Percentiles rank a stretch among this genome's conserved stretches.
Evolutionary conservation across 2,329 filamentous ascomycete genomes (phyloP).

Genomic region (Pezicula neosporulosa): DNA sequence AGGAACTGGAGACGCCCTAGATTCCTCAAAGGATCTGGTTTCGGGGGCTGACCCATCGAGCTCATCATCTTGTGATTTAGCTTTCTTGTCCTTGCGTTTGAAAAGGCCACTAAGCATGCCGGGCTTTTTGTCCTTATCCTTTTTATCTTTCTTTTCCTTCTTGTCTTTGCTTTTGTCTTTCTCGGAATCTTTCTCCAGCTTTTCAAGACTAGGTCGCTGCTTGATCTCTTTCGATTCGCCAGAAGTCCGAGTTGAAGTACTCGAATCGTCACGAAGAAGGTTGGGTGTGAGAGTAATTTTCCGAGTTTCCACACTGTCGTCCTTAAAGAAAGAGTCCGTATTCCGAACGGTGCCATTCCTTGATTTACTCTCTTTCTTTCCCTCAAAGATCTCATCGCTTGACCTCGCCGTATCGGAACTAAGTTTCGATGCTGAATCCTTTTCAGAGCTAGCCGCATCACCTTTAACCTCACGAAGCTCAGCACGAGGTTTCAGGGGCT

Average conservation of each 20-base stretch:
- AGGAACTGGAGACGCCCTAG: constrained; percentile 23
- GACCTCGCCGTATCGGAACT: constrained; percentile 39
- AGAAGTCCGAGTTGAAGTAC: constrained; percentile 33
- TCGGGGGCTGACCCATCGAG: constrained; percentile 27
- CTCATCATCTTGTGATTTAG: constrained; percentile 50
- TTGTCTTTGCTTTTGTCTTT: constrained; percentile 68
- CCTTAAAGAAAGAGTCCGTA: constrained; percentile 96
- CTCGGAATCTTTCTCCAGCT: constrained; percentile 64
- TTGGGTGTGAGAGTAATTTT: constrained; percentile 97
- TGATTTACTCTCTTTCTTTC: constrained; percentile 58
- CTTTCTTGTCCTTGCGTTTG: constrained; percentile 37
- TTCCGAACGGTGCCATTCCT: constrained; percentile 85
- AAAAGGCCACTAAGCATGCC: constrained; percentile 64
- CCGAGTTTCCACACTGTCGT: constrained; percentile 90
- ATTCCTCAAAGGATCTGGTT: constrained; percentile 40
- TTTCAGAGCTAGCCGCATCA: constrained; percentile 18
- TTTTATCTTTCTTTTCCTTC: constrained; percentile 58
- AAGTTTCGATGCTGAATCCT: constrained; percentile 13
- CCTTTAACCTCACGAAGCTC: constrained; percentile 28
- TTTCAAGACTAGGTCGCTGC: constrained; percentile 68
- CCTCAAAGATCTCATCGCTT: constrained; percentile 67
- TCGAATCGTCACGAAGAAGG: constrained; percentile 76
- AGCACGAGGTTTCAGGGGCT: constrained; percentile 37
- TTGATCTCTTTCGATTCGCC: constrained; percentile 46
- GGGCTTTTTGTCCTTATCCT: constrained; percentile 46